A percentile compares a stretch with the other conserved stretches of the same genome.
Evolutionary conservation across 768 basidiomycete species (phyloP).

Genomic region (Chalciporus sphaerocephalus): DNA sequence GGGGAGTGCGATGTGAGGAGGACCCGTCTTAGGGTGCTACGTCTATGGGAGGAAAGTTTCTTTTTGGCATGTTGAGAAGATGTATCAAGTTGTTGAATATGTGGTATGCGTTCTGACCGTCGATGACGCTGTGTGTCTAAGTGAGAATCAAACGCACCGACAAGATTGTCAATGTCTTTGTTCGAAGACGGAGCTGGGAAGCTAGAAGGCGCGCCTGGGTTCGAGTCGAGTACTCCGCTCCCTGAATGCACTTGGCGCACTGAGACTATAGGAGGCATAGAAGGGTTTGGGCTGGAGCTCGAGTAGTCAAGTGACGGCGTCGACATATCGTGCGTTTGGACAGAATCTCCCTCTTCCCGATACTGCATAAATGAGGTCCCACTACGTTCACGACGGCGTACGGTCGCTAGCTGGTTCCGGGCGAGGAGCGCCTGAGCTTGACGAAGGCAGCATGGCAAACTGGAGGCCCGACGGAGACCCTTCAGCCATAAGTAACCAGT

Average conservation of each 20-base stretch:
- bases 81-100: not conserved
- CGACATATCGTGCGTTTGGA: not conserved
- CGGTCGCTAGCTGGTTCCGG: slow-evolving; percentile 8
- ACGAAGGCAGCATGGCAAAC: slow-evolving; percentile 30
- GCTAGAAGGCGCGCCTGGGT: not conserved
- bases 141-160: slow-evolving; percentile 6
- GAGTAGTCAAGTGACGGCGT: not conserved
- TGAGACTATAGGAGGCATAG: not conserved
- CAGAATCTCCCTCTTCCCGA: slow-evolving; percentile 2
- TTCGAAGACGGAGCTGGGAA: not conserved
- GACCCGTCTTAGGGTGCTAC: slow-evolving; percentile 27
- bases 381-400: not conserved
- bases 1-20: slow-evolving; percentile 32
- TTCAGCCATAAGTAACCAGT: slow-evolving; percentile 71
- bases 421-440: slow-evolving; percentile 10
- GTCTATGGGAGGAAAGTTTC: slow-evolving; percentile 19
- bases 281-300: not conserved
- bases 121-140: slow-evolving; percentile 7
- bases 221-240: slow-evolving; percentile 1
- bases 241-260: not conserved
- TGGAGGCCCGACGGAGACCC: slow-evolving; percentile 70
- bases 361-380: slow-evolving; percentile 3
- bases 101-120: not conserved
- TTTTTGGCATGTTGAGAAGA: slow-evolving; percentile 2
- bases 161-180: slow-evolving; percentile 2